phyloP scores from a whole-genome alignment of 768 basidiomycete species.

The Mycena indigotica region DNA sequence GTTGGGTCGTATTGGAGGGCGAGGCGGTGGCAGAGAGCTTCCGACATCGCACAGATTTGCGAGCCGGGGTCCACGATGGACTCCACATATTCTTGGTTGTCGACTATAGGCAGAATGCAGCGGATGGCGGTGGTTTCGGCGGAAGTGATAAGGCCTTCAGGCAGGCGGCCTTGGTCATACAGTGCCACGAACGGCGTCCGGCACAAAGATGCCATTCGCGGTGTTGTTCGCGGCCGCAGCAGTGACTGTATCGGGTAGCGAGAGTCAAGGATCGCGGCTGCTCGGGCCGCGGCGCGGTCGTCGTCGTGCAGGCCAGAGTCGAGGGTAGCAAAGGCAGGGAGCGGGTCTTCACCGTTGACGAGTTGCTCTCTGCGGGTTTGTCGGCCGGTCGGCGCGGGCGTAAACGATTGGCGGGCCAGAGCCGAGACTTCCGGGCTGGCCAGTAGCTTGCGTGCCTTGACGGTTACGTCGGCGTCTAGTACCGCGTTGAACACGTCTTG shows the following conservation, averaged over 20 bases:
- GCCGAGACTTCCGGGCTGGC: background rate
- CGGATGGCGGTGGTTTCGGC: slow-evolving; percentile 18
- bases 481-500: slow-evolving; percentile 19
- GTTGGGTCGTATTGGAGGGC: background rate
- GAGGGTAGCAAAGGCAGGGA: too few species aligned
- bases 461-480: slow-evolving; percentile 1
- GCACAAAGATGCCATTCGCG: background rate
- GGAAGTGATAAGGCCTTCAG: background rate
- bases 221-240: background rate
- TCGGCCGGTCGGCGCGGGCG: too few species aligned
- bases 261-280: background rate
- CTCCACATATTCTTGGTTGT: slow-evolving; percentile 5
- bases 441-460: slow-evolving; percentile 21
- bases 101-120: slow-evolving; percentile 14
- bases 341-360: too few species aligned
- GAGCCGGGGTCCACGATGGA: slow-evolving; percentile 25
- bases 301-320: too few species aligned
- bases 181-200: background rate
- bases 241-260: background rate
- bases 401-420: background rate
- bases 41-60: slow-evolving; percentile 25
- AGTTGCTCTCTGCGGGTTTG: too few species aligned
- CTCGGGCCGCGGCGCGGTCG: slow-evolving; percentile 1
- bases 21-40: slow-evolving; percentile 15
- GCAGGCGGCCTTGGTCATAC: background rate